Evolutionary conservation across 345 rosid species (phyloP), one percentile per base, ranked within the genome.

Genomic region (Eutrema heterophyllum): DNA sequence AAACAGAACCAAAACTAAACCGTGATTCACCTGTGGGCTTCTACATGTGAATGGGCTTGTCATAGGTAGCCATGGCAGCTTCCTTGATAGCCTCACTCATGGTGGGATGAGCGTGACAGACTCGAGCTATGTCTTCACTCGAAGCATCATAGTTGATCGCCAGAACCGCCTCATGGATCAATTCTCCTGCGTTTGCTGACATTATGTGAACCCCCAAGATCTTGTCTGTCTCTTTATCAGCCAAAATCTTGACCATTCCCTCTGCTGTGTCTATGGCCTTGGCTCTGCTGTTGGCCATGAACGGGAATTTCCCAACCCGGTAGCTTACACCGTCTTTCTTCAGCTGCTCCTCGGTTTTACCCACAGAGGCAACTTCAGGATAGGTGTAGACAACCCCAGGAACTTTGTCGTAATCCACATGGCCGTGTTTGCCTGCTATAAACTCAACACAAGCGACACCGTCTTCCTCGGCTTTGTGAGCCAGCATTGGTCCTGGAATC

Each of bases 51-150:
- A 96, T 92, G 74, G 99, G 97, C 87, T 92, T 96, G 91, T 92
- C 99, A 48, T 92, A 78, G 58, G 99, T 90, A 44, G 99, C 99
- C 99, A 96, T 90, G 45, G 98, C 99, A 48, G 99, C 99, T 86
- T 96, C 99, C 93, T 96, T 96, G 83, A 96, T 63, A 30, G 98
- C 99, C 77, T 96, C 99, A 43, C 99, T 96, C 99, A 96, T 87
- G 15, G 99, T 96, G 13, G 99, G 99, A 69, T 90, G 99, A 32
- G 99, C 99, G 50, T 92, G 99, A 84, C 99, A 96, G 46, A 92
- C 94, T 4, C 97, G 91, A 14, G 98, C 97, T 9, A 96, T 96
- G 78, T 92, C 99, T 86, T 90, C 98, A 12, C 99, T 96, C 0
- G 87, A 54, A 41, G 99, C 98, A 76, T 83, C 99, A 67, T 92